phyloP scores from a whole-genome alignment of 768 basidiomycete species.

The Cyclocybe cylindracea region DNA sequence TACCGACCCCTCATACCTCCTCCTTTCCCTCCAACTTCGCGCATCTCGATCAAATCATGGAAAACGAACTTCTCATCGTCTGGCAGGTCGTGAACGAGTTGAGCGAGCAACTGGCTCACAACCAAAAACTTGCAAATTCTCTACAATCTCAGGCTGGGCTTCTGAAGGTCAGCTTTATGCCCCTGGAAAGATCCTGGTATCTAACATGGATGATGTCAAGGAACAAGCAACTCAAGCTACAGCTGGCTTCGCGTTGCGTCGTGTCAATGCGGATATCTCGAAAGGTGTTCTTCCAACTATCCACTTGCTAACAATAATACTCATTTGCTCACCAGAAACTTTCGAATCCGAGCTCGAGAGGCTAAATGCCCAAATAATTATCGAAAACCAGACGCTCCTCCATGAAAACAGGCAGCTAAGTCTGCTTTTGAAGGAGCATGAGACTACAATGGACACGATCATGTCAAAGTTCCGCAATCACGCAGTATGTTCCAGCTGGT shows the following conservation, averaged over 20 bases:
- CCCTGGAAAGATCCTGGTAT: not conserved
- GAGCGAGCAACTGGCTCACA: slow-evolving; percentile 79
- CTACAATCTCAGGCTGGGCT: slow-evolving; percentile 69
- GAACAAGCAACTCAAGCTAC: slow-evolving; percentile 72
- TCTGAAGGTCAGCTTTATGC: slow-evolving; percentile 61
- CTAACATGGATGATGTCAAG: slow-evolving; percentile 35
- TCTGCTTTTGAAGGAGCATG: slow-evolving; percentile 89
- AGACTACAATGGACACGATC: slow-evolving; percentile 90
- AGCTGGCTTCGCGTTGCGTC: slow-evolving; percentile 75
- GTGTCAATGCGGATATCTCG: slow-evolving; percentile 87
- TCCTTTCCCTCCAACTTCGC: too few relatives aligned
- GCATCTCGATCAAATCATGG: slow-evolving; percentile 38
- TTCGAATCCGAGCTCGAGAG: slow-evolving; percentile 94
- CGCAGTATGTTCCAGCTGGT: slow-evolving; percentile 57
- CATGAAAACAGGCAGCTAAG: slow-evolving; percentile 97
- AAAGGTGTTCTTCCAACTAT: slow-evolving; percentile 50
- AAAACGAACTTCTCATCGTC: slow-evolving; percentile 69
- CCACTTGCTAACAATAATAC: not conserved
- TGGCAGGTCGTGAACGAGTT: slow-evolving; percentile 84
- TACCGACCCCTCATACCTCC: too few relatives aligned
- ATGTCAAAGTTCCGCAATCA: slow-evolving; percentile 96
- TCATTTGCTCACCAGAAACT: slow-evolving; percentile 61
- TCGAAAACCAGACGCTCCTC: slow-evolving; percentile 90
- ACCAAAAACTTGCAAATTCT: slow-evolving; percentile 70
- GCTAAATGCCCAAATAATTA: slow-evolving; percentile 82